A percentile compares a stretch with the other conserved stretches of the same genome.
phyloP scores from a whole-genome alignment of 176 grass and related monocot species.

The Phragmites australis region DNA sequence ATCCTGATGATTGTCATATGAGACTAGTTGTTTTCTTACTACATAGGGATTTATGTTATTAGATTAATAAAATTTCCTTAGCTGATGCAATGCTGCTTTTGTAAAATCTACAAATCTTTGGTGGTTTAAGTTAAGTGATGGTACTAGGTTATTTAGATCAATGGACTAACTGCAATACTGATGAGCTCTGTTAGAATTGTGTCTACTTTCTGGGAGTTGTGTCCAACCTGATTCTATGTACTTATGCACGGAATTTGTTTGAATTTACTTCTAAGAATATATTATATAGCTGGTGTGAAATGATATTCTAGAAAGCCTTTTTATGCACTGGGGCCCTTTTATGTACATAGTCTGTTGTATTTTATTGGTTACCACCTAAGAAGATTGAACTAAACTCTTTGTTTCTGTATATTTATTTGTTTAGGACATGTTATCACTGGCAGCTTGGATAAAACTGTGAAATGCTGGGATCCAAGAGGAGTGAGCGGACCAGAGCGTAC shows the following conservation, averaged over 20 bases:
- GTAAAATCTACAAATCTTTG: not conserved
- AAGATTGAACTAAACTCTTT: constrained; percentile 4
- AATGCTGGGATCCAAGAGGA: constrained; percentile 97
- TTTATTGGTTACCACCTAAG: not conserved
- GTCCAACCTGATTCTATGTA: not conserved
- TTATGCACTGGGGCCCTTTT: not conserved
- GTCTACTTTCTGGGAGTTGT: not conserved
- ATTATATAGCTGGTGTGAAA: not conserved
- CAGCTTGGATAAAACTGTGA: constrained; percentile 97
- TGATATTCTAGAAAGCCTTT: not conserved
- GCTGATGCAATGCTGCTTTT: not conserved
- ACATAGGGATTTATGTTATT: not conserved
- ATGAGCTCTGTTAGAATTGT: not conserved
- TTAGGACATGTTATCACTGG: constrained; percentile 95
- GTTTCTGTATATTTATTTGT: constrained; percentile 23
- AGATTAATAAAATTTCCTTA: not conserved
- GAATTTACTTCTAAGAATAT: not conserved
- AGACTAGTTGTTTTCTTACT: not conserved
- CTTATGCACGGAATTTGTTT: not conserved
- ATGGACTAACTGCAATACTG: not conserved
- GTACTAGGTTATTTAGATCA: not conserved
- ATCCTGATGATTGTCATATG: not conserved
- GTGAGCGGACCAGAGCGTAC: constrained; percentile 64
- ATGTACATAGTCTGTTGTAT: not conserved
- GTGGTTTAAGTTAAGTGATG: not conserved